Evolutionary conservation across 176 grass and related monocot species (phyloP).

Genomic region (Oryza punctata): DNA sequence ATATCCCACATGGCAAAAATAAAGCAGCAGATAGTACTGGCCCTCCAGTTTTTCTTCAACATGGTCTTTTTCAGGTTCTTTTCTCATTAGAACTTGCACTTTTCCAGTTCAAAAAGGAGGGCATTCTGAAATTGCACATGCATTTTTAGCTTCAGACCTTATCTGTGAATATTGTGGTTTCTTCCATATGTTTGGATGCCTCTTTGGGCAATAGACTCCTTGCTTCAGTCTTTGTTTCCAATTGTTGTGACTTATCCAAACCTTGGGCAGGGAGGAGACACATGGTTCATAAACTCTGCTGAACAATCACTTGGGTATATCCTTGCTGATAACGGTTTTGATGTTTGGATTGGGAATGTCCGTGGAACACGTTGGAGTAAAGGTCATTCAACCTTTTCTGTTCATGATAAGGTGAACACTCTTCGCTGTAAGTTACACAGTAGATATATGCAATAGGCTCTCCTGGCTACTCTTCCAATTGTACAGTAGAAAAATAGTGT

Average conservation of each 20-base stretch:
- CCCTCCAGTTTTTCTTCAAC: conserved; percentile 90
- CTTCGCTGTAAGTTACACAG: background rate
- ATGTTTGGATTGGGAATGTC: conserved; percentile 97
- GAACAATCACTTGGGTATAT: conserved; percentile 88
- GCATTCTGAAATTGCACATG: background rate
- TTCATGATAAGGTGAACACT: conserved; percentile 83
- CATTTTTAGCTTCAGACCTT: background rate
- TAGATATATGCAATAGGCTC: background rate
- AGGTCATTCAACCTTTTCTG: conserved; percentile 66
- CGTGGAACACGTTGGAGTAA: conserved; percentile 83
- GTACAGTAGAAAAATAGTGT: conserved; percentile 1
- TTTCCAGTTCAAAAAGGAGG: background rate
- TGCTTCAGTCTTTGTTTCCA: conserved; percentile 21
- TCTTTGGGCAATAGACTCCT: background rate
- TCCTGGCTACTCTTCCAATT: background rate
- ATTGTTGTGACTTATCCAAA: conserved; percentile 22
- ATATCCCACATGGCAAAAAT: conserved; percentile 68
- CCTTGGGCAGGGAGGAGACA: conserved; percentile 71
- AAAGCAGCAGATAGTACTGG: conserved; percentile 40
- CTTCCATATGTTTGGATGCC: conserved; percentile 27
- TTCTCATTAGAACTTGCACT: conserved; percentile 14
- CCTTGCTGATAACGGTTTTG: conserved; percentile 94
- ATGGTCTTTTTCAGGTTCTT: conserved; percentile 93
- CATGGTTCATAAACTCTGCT: conserved; percentile 84
- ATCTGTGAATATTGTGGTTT: background rate